Evolutionary conservation across 2,329 filamentous ascomycete species (phyloP).

Genomic region (Monilinia fructicola): DNA sequence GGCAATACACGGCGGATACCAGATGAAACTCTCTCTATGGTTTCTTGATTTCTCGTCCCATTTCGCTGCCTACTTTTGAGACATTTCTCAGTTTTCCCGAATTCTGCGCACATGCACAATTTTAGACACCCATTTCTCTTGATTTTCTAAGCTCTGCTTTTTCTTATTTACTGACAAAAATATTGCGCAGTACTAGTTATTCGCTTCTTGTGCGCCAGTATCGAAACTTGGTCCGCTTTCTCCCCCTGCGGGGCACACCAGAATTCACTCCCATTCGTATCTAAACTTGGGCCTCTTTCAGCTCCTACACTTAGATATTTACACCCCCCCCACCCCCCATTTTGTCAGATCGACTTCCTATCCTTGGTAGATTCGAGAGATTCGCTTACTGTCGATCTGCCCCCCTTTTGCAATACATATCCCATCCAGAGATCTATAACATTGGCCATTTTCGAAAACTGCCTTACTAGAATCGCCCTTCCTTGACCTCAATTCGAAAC

Average conservation of each 20-base stretch:
- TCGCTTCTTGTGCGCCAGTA: conserved; percentile 17
- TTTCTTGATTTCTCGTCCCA: not conserved
- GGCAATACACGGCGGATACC: not conserved
- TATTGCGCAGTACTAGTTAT: not conserved
- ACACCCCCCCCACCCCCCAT: too few relatives aligned
- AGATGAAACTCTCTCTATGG: not conserved
- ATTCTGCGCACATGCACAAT: not conserved
- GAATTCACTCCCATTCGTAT: conserved; percentile 14
- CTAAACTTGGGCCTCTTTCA: conserved; percentile 14
- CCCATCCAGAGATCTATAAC: not conserved
- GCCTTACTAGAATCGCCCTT: not conserved
- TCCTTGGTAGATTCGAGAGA: not conserved
- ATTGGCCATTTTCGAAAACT: not conserved
- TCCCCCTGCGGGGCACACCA: conserved; percentile 9
- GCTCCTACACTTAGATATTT: conserved; percentile 8
- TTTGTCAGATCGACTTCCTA: not conserved
- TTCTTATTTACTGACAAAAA: conserved; percentile 3
- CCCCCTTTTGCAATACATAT: conserved; percentile 9
- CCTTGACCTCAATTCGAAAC: not conserved
- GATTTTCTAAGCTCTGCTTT: not conserved
- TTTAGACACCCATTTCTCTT: not conserved
- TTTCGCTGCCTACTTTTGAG: not conserved
- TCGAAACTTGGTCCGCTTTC: conserved; percentile 4
- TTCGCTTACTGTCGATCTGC: conserved; percentile 19
- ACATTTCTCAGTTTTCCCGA: not conserved